Base-by-base conservation (phyloP, 148 eudicot genomes). In the Vaccinium macrocarpon region DNA sequence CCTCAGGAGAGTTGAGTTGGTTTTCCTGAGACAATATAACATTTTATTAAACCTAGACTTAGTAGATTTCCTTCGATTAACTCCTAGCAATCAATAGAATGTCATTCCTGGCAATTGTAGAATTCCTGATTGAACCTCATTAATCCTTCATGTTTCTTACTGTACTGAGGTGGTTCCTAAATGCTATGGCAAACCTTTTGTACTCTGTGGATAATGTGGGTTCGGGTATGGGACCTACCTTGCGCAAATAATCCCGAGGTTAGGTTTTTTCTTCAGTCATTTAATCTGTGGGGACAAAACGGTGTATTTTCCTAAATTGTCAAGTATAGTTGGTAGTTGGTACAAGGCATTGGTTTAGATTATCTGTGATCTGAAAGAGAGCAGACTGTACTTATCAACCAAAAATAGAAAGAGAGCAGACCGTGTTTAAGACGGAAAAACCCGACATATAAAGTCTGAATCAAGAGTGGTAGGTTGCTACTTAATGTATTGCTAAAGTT, bases 401-500 rank as follows among this genome's bases (percentile, higher is more conserved):
- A 35, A 35, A 35, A 35, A 35, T 0, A 35, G 53, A 64, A 12
- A 81, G 32, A 32, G 42, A 66, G 50, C 18, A 10, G 51, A 6
- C 48, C 76, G 3, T 49, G 50, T 70, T 55, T 16, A 70, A 50
- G 18, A 71, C 77, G 11, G 19, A 7, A 52, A 70, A 50, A 52
- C 50, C 25, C 25, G 42, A 15, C 15, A 68, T 25, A 10, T 21
- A 52, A 18, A 6, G 78, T 74, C 2, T 35, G 16, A 42, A 56
- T 80, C 27, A 38, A 9, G 27, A 57, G 18, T 8, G 21, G 13
- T 46, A 46, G 27, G 19, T 81, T 82, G 25, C 84, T 42, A 18
- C 84, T 50, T 15, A 64, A 25, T 66, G 48, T 82, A 32, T 72
- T 51, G 51, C 55, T 29, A 76, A 75, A 74, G 51, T 48, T 62